These are phyloP conservation scores for Calonectria multiphialidica DNA, from an alignment of 2,329 filamentous ascomycete genomes.

Conservation along the genomic window DNA sequence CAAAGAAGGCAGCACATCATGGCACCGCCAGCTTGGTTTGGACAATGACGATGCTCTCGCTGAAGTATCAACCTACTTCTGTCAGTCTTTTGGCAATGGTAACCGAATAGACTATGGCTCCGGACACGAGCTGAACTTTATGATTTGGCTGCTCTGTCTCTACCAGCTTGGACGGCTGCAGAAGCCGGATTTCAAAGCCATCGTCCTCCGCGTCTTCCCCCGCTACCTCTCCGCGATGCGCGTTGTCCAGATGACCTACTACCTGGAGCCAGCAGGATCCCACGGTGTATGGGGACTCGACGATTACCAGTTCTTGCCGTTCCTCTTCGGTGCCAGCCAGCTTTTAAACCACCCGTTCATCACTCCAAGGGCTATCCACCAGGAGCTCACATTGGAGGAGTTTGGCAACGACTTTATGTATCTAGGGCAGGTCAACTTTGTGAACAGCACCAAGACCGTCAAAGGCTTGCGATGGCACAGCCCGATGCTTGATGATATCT, in stretches of 20 bases:
- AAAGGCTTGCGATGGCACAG: slow-evolving; percentile 96
- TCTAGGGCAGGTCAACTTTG: slow-evolving; percentile 91
- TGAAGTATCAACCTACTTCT: slow-evolving; percentile 85
- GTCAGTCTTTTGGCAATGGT: slow-evolving; percentile 87
- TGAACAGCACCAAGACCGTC: slow-evolving; percentile 96
- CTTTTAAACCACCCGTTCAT: slow-evolving; percentile 86
- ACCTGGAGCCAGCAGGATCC: slow-evolving; percentile 95
- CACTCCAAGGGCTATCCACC: slow-evolving; percentile 86
- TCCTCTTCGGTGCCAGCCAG: slow-evolving; percentile 94
- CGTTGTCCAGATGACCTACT: slow-evolving; percentile 89
- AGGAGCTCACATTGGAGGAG: slow-evolving; percentile 88
- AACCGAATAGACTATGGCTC: slow-evolving; percentile 95
- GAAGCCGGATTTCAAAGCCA: slow-evolving; percentile 74
- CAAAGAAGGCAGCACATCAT: slow-evolving; percentile 65
- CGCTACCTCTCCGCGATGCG: slow-evolving; percentile 91
- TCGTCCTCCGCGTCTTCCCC: slow-evolving; percentile 84
- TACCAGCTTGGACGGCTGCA: slow-evolving; percentile 80
- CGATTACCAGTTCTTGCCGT: slow-evolving; percentile 97
- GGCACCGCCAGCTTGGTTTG: slow-evolving; percentile 74
- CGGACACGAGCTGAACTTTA: slow-evolving; percentile 96
- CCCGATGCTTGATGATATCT: slow-evolving; percentile 98
- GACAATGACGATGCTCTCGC: slow-evolving; percentile 64
- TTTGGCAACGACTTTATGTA: slow-evolving; percentile 88
- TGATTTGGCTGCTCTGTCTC: slow-evolving; percentile 95
- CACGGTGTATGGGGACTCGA: slow-evolving; percentile 98